Conservation (phyloP, 768 basidiomycete species). For the Lactarius pseudohatsudake region DNA sequence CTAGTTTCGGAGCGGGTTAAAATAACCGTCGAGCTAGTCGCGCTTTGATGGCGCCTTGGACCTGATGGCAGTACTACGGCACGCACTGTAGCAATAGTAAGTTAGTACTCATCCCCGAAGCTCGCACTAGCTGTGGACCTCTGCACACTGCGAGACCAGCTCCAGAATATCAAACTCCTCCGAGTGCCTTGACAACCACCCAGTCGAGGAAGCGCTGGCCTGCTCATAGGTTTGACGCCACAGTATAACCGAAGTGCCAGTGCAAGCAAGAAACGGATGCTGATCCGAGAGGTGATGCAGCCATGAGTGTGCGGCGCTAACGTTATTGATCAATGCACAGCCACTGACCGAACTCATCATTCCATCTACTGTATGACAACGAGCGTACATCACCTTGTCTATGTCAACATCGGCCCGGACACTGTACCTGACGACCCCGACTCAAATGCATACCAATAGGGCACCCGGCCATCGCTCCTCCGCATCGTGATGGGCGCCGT, state of each 20-base stretch:
- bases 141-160: not conserved
- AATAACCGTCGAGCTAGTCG: not conserved
- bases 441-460: not conserved
- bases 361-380: not conserved
- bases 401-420: not conserved
- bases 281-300: not conserved
- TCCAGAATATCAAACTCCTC: not conserved
- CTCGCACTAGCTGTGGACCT: not conserved
- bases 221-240: not conserved
- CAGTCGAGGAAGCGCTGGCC: not conserved
- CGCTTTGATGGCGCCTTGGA: not conserved
- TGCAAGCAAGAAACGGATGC: not conserved
- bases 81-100: not conserved
- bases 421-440: not conserved
- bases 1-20: not conserved
- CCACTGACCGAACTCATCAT: not conserved
- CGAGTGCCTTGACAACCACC: not conserved
- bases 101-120: not conserved
- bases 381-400: not conserved
- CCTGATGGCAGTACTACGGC: not conserved
- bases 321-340: not conserved
- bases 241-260: not conserved
- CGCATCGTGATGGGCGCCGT: not conserved
- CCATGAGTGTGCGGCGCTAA: too few species aligned
- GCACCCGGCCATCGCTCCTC: not conserved